A percentile compares a stretch with the other conserved stretches of the same genome.
These are phyloP conservation scores for Candida corydali DNA, from an alignment of 805 yeast species.

Conservation along the genomic window DNA sequence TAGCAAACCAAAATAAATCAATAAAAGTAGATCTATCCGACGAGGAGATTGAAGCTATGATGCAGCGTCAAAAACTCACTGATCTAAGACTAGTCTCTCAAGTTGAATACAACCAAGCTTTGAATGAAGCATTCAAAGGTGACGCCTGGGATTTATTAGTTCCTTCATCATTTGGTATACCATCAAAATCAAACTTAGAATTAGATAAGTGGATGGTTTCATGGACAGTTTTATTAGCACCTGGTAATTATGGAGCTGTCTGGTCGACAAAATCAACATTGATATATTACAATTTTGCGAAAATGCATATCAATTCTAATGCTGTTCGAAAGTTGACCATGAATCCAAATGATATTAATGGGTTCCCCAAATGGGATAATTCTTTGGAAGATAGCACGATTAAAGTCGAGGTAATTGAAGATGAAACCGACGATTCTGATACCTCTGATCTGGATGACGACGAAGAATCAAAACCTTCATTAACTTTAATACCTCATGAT, in stretches of 20 bases:
- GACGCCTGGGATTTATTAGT: constrained; percentile 58
- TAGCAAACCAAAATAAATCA: not conserved
- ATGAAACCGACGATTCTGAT: constrained; percentile 3
- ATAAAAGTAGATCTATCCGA: constrained; percentile 3
- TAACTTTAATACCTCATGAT: constrained; percentile 23
- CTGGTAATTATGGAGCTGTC: constrained; percentile 48
- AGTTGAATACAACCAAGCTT: constrained; percentile 63
- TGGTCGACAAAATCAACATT: constrained; percentile 72
- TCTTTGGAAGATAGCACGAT: not conserved
- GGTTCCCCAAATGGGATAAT: constrained; percentile 19
- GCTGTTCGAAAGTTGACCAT: constrained; percentile 42
- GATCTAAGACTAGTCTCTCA: constrained; percentile 63
- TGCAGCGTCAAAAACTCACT: constrained; percentile 18
- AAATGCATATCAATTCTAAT: constrained; percentile 62
- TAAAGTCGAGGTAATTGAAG: not conserved
- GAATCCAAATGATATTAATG: constrained; percentile 20
- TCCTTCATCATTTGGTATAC: constrained; percentile 62
- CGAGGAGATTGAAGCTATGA: constrained; percentile 3
- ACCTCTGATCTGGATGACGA: constrained; percentile 25
- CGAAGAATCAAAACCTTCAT: constrained; percentile 20
- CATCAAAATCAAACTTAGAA: constrained; percentile 62
- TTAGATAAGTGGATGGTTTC: constrained; percentile 78
- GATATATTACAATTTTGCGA: constrained; percentile 69
- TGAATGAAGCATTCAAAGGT: constrained; percentile 52
- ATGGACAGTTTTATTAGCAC: constrained; percentile 68